Evolutionary conservation across 176 grass and related monocot species (phyloP).

Genomic region (Elaeis guineensis): DNA sequence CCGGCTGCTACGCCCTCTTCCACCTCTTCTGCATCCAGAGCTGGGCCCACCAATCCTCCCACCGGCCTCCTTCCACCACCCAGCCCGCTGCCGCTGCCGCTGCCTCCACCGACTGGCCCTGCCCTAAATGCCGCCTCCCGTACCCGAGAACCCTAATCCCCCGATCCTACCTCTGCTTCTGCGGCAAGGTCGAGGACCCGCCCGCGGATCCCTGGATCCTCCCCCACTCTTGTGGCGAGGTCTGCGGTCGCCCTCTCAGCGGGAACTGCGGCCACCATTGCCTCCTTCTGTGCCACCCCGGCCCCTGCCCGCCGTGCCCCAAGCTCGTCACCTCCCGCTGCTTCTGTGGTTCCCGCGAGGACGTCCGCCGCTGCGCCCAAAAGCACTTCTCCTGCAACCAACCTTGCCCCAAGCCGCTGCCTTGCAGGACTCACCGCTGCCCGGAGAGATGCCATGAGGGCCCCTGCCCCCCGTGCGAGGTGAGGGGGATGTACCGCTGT

Average conservation of each 20-base stretch:
- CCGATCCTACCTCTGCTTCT: constrained; percentile 70
- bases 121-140: constrained; percentile 86
- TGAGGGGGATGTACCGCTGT: constrained; percentile 45
- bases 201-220: constrained; percentile 80
- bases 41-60: constrained; percentile 70
- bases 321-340: constrained; percentile 39
- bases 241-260: constrained; percentile 51
- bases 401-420: constrained; percentile 44
- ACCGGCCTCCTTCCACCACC: constrained; percentile 21
- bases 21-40: constrained; percentile 92
- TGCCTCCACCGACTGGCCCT: constrained; percentile 49
- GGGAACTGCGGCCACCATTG: constrained; percentile 58
- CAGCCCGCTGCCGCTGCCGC: constrained; percentile 7
- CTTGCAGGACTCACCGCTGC: constrained; percentile 58
- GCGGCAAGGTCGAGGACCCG: constrained; percentile 62
- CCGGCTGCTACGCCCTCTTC: constrained; percentile 72
- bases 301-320: constrained; percentile 84
- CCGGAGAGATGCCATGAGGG: constrained; percentile 55
- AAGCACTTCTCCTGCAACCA: constrained; percentile 59
- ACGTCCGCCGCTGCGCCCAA: constrained; percentile 64
- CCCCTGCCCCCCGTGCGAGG: constrained; percentile 49
- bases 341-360: constrained; percentile 53
- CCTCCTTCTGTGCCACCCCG: constrained; percentile 83
- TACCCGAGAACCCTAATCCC: constrained; percentile 64
- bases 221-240: constrained; percentile 71